phyloP scores from a whole-genome alignment of 2,329 filamentous ascomycete genomes.

The Fusarium newnesense region DNA sequence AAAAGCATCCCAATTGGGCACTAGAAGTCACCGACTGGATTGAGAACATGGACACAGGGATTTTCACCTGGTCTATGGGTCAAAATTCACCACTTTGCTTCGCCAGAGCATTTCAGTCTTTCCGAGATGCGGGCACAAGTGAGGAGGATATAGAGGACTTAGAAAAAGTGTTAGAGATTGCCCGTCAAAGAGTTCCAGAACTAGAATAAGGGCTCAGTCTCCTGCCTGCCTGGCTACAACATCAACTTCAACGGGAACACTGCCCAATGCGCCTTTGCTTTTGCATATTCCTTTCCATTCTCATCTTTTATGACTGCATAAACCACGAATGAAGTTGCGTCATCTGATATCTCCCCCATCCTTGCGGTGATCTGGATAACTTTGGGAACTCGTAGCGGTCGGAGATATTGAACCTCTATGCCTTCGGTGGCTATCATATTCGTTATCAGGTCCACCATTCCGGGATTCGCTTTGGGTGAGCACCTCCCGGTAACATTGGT shows the following conservation, averaged over 20 bases:
- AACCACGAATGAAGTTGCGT: background rate
- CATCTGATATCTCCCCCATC: background rate
- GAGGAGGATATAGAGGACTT: fast-evolving
- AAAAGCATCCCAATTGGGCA: too few relatives aligned
- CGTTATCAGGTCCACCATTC: fast-evolving
- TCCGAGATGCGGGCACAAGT: background rate
- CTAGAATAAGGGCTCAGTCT: background rate
- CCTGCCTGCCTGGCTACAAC: background rate
- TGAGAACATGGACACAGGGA: fast-evolving
- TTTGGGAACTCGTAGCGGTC: background rate
- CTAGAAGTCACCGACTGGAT: background rate
- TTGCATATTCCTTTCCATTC: background rate
- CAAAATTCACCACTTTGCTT: background rate
- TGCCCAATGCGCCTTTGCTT: background rate
- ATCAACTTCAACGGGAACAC: fast-evolving
- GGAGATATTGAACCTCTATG: background rate
- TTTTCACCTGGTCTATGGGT: background rate
- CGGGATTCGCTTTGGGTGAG: fast-evolving
- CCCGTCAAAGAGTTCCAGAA: background rate
- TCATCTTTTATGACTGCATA: background rate
- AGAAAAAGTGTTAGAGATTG: background rate
- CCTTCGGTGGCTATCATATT: background rate
- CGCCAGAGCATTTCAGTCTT: background rate
- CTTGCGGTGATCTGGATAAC: background rate
- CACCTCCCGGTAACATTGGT: fast-evolving